Evolutionary conservation across 2,329 filamentous ascomycete genomes (phyloP).

Genomic region (Claviceps humidiphila): DNA sequence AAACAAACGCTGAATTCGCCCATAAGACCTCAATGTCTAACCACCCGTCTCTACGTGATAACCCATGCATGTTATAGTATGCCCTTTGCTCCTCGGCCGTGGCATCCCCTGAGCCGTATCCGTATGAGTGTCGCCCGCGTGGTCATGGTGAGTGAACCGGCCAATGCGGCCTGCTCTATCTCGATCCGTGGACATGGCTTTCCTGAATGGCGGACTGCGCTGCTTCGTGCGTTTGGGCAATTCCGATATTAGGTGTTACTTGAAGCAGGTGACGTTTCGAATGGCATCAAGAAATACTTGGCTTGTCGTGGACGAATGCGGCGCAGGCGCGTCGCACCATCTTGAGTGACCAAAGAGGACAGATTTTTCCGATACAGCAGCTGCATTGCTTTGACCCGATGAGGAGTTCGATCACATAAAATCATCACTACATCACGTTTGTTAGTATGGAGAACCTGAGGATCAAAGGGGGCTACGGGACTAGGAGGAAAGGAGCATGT

Average conservation of each 20-base stretch:
- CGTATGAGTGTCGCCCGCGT: not conserved
- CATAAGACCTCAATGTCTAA: not conserved
- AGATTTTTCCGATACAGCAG: not conserved
- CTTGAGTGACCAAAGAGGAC: not conserved
- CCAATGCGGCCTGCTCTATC: too few species aligned
- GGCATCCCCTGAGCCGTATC: not conserved
- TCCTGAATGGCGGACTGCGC: not conserved
- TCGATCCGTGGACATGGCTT: not conserved
- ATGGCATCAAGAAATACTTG: too few species aligned
- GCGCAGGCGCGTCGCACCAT: not conserved
- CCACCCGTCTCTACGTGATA: not conserved
- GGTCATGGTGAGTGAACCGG: not conserved
- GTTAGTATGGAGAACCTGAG: not conserved
- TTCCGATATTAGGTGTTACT: not conserved
- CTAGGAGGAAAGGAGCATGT: too few species aligned
- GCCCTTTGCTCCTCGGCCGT: not conserved
- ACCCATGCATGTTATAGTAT: not conserved
- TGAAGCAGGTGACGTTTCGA: not conserved
- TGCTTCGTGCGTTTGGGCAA: not conserved
- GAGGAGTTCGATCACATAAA: conserved; percentile 47
- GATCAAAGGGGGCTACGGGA: not conserved
- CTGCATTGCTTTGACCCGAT: not conserved
- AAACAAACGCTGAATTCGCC: not conserved
- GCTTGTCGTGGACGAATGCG: not conserved
- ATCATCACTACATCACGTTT: conserved; percentile 40